Conservation (phyloP, 208 protist genomes). For the Porcisia hertigi region DNA sequence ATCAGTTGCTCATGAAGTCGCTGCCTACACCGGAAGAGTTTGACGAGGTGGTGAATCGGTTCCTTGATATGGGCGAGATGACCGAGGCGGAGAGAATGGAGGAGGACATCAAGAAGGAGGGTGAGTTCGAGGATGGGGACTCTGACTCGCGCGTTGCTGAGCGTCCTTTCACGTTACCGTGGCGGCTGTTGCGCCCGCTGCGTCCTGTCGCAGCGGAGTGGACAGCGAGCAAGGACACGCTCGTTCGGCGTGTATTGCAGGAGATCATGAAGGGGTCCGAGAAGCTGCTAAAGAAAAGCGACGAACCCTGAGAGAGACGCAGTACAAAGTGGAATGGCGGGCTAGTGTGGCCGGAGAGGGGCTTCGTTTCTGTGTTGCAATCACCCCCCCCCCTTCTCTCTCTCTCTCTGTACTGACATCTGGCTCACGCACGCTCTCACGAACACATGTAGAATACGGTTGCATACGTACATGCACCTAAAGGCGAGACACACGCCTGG, state of each 20-base stretch:
- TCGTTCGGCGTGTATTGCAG: constrained; percentile 25
- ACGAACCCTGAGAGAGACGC: constrained; percentile 8
- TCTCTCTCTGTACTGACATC: background rate
- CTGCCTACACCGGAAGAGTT: constrained; percentile 36
- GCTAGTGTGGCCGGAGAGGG: background rate
- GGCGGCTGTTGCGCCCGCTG: constrained; percentile 24
- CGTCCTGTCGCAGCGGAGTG: constrained; percentile 21
- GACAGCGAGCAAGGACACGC: constrained; percentile 21
- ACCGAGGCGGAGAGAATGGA: constrained; percentile 10
- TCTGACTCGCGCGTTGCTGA: background rate
- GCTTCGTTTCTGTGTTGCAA: background rate
- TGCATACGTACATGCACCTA: background rate
- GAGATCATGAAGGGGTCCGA: constrained; percentile 24
- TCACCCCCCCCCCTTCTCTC: background rate
- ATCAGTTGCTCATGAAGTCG: constrained; percentile 24
- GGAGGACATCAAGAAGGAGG: constrained; percentile 1
- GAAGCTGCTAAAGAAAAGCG: constrained; percentile 6
- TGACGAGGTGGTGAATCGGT: constrained; percentile 35
- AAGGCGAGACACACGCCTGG: background rate
- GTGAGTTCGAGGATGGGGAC: constrained; percentile 4
- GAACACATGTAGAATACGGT: background rate
- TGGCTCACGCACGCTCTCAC: background rate
- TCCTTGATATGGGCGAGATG: constrained; percentile 32
- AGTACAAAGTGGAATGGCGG: too few species aligned
- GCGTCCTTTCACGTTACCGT: constrained; percentile 13